These are phyloP conservation scores for Aspergillus baeticus DNA, from an alignment of 495 filamentous ascomycete species.

Conservation along the genomic window DNA sequence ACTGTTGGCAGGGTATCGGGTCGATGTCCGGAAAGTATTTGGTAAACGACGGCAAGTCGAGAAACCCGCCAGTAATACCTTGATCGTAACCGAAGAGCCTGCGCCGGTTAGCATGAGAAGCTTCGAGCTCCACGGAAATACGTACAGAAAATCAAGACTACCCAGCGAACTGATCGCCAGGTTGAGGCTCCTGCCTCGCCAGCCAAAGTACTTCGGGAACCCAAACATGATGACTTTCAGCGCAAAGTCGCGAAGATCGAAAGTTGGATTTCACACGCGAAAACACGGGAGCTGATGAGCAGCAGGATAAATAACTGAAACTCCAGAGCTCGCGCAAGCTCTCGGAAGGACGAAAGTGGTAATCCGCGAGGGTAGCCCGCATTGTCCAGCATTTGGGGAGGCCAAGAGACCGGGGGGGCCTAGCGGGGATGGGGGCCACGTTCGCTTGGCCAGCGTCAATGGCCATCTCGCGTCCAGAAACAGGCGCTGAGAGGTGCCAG, in stretches of 20 bases:
- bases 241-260: constrained; percentile 11
- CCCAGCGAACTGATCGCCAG: constrained; percentile 65
- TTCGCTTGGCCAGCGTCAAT: not conserved
- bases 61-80: constrained; percentile 56
- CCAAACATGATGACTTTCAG: constrained; percentile 35
- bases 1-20: not conserved
- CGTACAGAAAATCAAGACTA: constrained; percentile 63
- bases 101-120: constrained; percentile 1
- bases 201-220: constrained; percentile 56
- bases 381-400: not conserved
- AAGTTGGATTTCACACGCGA: not conserved
- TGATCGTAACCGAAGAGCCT: constrained; percentile 57
- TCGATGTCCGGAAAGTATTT: constrained; percentile 49
- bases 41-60: constrained; percentile 53
- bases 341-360: constrained; percentile 24
- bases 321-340: not conserved
- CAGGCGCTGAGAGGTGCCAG: not conserved
- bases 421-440: constrained; percentile 2
- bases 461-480: too few relatives aligned
- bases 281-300: constrained; percentile 4
- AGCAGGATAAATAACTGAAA: constrained; percentile 24
- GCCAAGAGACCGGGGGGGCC: constrained; percentile 10
- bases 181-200: constrained; percentile 61
- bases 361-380: constrained; percentile 19
- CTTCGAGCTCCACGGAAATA: too few relatives aligned